These are phyloP conservation scores for Anastatica hierochuntica DNA, from an alignment of 345 rosid genomes.

Conservation along the genomic window DNA sequence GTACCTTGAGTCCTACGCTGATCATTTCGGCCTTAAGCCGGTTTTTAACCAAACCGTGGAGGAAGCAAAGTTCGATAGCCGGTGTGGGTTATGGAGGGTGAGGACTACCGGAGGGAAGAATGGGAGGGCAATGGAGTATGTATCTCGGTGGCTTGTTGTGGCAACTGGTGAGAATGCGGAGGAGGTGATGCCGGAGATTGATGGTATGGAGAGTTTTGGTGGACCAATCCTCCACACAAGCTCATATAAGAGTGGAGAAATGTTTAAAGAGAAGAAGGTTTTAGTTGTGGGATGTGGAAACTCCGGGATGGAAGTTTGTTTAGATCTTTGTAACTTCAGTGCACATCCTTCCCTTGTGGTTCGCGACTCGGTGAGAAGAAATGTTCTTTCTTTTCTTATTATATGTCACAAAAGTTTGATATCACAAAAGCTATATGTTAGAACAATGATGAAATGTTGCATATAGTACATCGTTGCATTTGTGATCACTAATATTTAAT, in stretches of 20 bases:
- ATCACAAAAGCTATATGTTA: no score
- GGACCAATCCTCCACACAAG: conserved; percentile 59
- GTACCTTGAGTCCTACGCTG: conserved; percentile 45
- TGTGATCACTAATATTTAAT: no score
- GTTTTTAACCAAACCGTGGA: conserved; percentile 42
- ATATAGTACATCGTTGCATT: no score
- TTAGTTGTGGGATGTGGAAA: conserved; percentile 93
- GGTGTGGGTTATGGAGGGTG: conserved; percentile 45
- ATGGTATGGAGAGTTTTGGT: conserved; percentile 43
- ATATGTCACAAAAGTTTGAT: background rate
- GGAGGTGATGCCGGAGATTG: conserved; percentile 45
- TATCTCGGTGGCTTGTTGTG: conserved; percentile 57
- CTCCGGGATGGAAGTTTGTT: conserved; percentile 86
- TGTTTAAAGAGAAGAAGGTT: conserved; percentile 40
- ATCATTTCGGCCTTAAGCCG: conserved; percentile 37
- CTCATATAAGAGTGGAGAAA: conserved; percentile 43
- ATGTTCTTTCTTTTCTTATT: background rate
- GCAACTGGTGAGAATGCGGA: conserved; percentile 87
- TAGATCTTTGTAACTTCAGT: conserved; percentile 70
- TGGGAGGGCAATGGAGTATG: conserved; percentile 38
- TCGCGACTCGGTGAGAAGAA: conserved; percentile 57
- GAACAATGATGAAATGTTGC: no score
- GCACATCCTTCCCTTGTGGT: conserved; percentile 68
- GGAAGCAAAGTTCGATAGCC: conserved; percentile 44
- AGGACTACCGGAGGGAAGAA: conserved; percentile 32